Percentiles rank a stretch among this genome's conserved stretches.
phyloP scores from a whole-genome alignment of 768 basidiomycete species.

The Trametes gibbosa region DNA sequence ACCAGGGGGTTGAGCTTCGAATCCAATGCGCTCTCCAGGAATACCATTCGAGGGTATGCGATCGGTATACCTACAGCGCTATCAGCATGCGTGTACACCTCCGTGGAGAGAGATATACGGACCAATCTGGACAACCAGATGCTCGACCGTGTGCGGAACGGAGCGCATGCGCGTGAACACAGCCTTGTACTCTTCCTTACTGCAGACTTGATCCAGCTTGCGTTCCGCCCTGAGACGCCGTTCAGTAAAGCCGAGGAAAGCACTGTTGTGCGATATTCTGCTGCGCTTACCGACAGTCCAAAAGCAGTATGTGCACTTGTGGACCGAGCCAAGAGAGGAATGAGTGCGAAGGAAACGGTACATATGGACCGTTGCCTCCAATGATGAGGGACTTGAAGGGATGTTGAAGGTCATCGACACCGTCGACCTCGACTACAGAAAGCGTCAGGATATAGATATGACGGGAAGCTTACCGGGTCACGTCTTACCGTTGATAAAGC shows the following conservation, averaged over 20 bases:
- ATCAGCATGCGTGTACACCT: neutral
- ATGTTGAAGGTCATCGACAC: slow-evolving; percentile 64
- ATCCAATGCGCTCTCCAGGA: slow-evolving; percentile 75
- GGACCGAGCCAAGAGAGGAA: slow-evolving; percentile 81
- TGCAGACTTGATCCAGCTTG: slow-evolving; percentile 78
- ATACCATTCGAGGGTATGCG: slow-evolving; percentile 92
- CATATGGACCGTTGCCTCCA: slow-evolving; percentile 72
- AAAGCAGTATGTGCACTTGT: slow-evolving; percentile 64
- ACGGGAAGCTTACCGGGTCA: neutral
- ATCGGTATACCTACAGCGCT: slow-evolving; percentile 61
- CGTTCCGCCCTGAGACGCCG: slow-evolving; percentile 68
- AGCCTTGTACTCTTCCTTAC: slow-evolving; percentile 65
- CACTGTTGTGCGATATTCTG: neutral
- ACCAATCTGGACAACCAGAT: slow-evolving; percentile 84
- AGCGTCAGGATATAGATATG: slow-evolving; percentile 4
- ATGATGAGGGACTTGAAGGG: slow-evolving; percentile 70
- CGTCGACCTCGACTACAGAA: slow-evolving; percentile 66
- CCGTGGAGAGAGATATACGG: neutral
- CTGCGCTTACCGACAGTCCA: slow-evolving; percentile 75
- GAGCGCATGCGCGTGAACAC: slow-evolving; percentile 61
- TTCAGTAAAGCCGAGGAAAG: neutral
- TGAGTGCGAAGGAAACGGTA: slow-evolving; percentile 81
- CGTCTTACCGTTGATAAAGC: slow-evolving; percentile 73
- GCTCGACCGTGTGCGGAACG: slow-evolving; percentile 69
- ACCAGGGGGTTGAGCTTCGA: slow-evolving; percentile 84